Conservation (phyloP, 345 rosid species). For the Populus pruinosa region DNA sequence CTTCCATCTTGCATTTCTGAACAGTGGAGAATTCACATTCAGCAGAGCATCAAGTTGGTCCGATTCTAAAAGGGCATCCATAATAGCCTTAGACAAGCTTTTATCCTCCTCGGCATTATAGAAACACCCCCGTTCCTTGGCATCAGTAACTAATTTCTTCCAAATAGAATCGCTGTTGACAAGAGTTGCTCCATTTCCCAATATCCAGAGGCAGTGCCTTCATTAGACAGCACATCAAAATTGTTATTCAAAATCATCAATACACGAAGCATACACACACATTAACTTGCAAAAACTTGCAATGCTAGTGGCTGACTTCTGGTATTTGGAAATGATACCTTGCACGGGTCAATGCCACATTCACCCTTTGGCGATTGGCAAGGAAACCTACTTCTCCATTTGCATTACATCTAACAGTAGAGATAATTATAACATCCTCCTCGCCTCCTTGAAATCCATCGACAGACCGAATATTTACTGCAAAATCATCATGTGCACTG, state of each 20-base stretch:
- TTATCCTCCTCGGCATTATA: conserved; percentile 38
- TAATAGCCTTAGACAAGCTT: conserved; percentile 26
- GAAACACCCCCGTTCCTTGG: conserved; percentile 38
- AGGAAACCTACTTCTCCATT: conserved; percentile 40
- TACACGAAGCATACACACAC: not conserved
- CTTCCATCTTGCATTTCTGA: conserved; percentile 46
- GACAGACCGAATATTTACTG: conserved; percentile 34
- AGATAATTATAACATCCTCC: conserved; percentile 49
- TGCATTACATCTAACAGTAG: conserved; percentile 46
- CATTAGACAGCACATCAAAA: not conserved
- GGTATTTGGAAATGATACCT: conserved; percentile 23
- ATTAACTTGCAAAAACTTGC: not conserved
- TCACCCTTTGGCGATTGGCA: conserved; percentile 9
- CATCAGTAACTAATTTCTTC: conserved; percentile 33
- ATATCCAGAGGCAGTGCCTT: conserved; percentile 50
- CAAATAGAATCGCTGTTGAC: conserved; percentile 31
- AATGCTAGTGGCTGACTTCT: not conserved
- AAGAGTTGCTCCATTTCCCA: conserved; percentile 43
- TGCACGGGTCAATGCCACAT: conserved; percentile 19
- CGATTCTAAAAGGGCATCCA: conserved; percentile 28
- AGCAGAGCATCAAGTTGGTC: conserved; percentile 38
- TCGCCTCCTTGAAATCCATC: conserved; percentile 63
- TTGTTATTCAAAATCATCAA: not conserved
- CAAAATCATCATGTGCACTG: conserved; percentile 9
- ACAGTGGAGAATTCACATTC: conserved; percentile 21